phyloP scores from a whole-genome alignment of 164 flowering plant genomes.

The Chloranthus sessilifolius region DNA sequence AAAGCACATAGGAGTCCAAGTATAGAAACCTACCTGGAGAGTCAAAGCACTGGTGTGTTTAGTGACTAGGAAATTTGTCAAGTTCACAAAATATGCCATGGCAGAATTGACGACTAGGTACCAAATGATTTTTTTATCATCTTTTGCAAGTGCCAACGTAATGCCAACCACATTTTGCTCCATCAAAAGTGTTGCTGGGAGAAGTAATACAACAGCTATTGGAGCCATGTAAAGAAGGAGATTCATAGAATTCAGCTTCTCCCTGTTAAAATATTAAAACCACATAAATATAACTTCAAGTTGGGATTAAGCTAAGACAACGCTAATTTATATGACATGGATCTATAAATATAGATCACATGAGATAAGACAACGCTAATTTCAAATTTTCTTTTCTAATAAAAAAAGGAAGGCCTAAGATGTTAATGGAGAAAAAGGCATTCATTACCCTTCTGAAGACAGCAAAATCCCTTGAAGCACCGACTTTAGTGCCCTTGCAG shows the following conservation, averaged over 20 bases:
- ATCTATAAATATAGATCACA: no score
- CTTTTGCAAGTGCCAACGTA: constrained; percentile 15
- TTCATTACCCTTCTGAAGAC: constrained; percentile 22
- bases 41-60: constrained; percentile 27
- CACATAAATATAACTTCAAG: neutral
- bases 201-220: constrained; percentile 16
- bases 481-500: constrained; percentile 24
- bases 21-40: constrained; percentile 13
- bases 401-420: neutral
- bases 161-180: constrained; percentile 16
- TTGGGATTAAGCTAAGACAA: neutral
- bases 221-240: constrained; percentile 25
- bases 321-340: neutral
- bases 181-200: constrained; percentile 17
- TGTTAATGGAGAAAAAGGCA: no score
- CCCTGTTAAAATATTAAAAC: constrained; percentile 5
- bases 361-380: no score
- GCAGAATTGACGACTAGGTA: constrained; percentile 16
- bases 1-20: no score
- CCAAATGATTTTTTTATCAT: constrained; percentile 14
- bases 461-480: constrained; percentile 24
- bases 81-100: constrained; percentile 18
- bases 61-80: constrained; percentile 22
- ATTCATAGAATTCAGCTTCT: constrained; percentile 24
- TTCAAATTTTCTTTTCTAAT: no score